phyloP scores from a whole-genome alignment of 306 rosid species.

The Purshia tridentata region DNA sequence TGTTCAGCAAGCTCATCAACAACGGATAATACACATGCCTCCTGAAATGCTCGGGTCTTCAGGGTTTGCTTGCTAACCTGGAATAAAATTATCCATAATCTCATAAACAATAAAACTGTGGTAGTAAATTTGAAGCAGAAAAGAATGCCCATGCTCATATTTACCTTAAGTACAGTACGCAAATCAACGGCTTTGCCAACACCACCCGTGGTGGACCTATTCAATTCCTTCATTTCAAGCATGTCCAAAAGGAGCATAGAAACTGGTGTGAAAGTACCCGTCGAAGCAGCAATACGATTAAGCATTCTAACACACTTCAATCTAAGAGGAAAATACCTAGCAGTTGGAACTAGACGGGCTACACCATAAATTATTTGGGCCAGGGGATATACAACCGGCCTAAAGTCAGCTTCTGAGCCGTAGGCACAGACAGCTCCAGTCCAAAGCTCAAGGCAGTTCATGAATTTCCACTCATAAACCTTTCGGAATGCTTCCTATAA shows the following conservation, averaged over 20 bases:
- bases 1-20: conserved; percentile 91
- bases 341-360: conserved; percentile 88
- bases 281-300: conserved; percentile 67
- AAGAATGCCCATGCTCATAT: neutral
- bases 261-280: conserved; percentile 69
- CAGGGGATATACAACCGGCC: conserved; percentile 85
- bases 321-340: conserved; percentile 82
- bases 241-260: conserved; percentile 91
- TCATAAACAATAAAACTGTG: conserved; percentile 12
- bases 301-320: conserved; percentile 81
- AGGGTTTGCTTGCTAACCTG: conserved; percentile 83
- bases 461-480: conserved; percentile 93
- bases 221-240: conserved; percentile 95
- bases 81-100: conserved; percentile 24
- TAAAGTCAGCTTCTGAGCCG: conserved; percentile 69
- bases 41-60: conserved; percentile 94
- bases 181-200: conserved; percentile 88
- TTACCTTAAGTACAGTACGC: conserved; percentile 74
- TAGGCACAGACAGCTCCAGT: conserved; percentile 75
- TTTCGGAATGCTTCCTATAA: conserved; percentile 86
- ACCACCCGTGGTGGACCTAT: conserved; percentile 77
- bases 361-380: conserved; percentile 84
- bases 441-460: conserved; percentile 96
- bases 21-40: conserved; percentile 88
- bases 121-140: neutral